Conservation (phyloP, 176 grass and related monocot genomes). For the Bromus sterilis region DNA sequence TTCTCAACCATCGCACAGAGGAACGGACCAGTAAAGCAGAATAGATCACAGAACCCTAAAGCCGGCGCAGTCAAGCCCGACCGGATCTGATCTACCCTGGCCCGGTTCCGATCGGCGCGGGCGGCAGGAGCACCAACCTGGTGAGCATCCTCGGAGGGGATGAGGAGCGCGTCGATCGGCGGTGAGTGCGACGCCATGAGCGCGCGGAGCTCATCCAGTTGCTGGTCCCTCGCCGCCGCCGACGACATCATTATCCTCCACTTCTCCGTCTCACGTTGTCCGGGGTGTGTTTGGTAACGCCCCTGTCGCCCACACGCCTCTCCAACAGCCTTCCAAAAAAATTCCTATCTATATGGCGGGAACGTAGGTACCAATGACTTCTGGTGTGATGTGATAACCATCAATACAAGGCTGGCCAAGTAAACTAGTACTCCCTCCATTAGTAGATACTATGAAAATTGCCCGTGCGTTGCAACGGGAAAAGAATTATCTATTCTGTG, state of each 20-base stretch:
- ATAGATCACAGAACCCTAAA: neutral
- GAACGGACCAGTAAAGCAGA: neutral
- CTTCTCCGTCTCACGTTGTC: neutral
- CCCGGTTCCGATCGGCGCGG: neutral
- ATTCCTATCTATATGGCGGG: no score
- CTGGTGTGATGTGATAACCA: no score
- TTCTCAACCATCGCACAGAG: neutral
- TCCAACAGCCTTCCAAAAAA: no score
- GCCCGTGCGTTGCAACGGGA: no score
- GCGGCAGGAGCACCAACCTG: constrained; percentile 44
- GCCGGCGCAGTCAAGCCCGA: neutral
- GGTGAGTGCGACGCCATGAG: constrained; percentile 81
- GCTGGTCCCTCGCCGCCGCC: constrained; percentile 39
- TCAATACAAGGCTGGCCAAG: no score
- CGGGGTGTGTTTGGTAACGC: neutral
- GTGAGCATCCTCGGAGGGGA: constrained; percentile 94
- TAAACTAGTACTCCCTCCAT: no score
- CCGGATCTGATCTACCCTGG: neutral
- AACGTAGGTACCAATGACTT: no score
- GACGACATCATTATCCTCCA: neutral
- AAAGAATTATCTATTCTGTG: no score
- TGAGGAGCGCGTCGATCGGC: constrained; percentile 68
- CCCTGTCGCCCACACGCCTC: no score
- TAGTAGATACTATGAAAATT: no score
- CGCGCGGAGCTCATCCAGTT: constrained; percentile 58